phyloP scores from a whole-genome alignment of 2,329 filamentous ascomycete species.

The Verticillium dahliae region DNA sequence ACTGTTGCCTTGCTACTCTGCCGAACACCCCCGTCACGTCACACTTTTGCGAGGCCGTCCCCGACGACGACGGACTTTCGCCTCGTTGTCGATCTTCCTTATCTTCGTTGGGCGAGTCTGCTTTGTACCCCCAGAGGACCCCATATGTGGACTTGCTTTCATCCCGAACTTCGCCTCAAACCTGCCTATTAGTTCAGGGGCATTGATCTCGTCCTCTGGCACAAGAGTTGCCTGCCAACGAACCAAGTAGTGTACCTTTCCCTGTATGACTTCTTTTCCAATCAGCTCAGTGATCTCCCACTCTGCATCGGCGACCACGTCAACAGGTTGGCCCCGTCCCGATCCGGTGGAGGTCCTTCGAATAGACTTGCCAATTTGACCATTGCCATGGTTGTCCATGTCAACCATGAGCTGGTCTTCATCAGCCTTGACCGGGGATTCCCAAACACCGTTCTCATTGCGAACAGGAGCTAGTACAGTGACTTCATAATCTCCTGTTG shows the following conservation, averaged over 20 bases:
- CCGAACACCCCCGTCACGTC: neutral
- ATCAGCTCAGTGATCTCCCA: neutral
- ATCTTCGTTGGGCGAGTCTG: neutral
- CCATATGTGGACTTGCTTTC: neutral
- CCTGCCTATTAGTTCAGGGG: neutral
- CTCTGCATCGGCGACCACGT: neutral
- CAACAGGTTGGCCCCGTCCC: neutral
- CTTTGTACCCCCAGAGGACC: neutral
- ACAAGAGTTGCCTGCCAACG: neutral
- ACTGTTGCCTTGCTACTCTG: neutral
- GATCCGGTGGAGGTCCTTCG: neutral
- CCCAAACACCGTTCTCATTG: neutral
- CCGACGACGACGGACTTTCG: neutral
- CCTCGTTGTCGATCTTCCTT: neutral
- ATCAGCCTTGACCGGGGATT: neutral
- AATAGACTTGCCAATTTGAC: neutral
- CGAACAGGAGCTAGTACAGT: neutral
- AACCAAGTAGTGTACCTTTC: neutral
- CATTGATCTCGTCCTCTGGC: neutral
- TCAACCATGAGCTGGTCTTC: neutral
- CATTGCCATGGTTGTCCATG: neutral
- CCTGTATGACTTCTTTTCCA: neutral
- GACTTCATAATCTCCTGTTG: neutral
- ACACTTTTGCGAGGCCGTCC: neutral
- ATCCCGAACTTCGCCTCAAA: neutral